phyloP scores from a whole-genome alignment of 2,329 filamentous ascomycete species.

The Colletotrichum eleusines region DNA sequence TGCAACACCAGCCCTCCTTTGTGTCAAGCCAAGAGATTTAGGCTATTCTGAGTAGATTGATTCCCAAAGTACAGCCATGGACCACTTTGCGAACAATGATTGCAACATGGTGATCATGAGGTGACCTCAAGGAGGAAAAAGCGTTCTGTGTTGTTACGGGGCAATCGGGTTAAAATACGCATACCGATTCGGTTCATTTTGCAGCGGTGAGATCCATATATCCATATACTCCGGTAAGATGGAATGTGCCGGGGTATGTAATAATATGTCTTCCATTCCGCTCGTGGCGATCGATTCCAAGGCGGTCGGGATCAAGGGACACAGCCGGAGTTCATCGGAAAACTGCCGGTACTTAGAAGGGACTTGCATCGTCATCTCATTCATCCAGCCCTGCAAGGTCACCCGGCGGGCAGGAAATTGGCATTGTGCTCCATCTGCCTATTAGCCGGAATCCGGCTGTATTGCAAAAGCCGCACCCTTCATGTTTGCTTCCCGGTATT shows the following conservation, averaged over 20 bases:
- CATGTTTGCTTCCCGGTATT: not conserved
- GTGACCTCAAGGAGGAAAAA: not conserved
- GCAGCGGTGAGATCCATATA: no score
- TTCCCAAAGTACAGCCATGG: not conserved
- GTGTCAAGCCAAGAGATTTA: not conserved
- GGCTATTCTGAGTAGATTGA: not conserved
- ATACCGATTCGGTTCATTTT: no score
- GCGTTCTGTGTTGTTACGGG: no score
- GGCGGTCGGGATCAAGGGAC: no score
- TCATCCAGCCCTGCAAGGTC: not conserved
- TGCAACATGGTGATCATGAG: not conserved
- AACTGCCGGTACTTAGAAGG: not conserved
- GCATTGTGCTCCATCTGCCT: slow-evolving; percentile 11
- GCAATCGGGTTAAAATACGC: not conserved
- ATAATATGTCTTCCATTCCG: not conserved
- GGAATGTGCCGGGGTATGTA: not conserved
- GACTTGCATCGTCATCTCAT: not conserved
- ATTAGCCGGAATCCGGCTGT: slow-evolving; percentile 31
- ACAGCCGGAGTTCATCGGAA: not conserved
- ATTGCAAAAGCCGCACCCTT: no score
- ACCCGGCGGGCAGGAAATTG: no score
- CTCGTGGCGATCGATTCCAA: no score
- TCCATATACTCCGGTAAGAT: not conserved
- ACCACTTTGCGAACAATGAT: not conserved
- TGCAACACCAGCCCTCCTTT: not conserved